Base-by-base conservation (phyloP, 2,329 filamentous ascomycete species). In the Lasiodiplodia hormozganensis region DNA sequence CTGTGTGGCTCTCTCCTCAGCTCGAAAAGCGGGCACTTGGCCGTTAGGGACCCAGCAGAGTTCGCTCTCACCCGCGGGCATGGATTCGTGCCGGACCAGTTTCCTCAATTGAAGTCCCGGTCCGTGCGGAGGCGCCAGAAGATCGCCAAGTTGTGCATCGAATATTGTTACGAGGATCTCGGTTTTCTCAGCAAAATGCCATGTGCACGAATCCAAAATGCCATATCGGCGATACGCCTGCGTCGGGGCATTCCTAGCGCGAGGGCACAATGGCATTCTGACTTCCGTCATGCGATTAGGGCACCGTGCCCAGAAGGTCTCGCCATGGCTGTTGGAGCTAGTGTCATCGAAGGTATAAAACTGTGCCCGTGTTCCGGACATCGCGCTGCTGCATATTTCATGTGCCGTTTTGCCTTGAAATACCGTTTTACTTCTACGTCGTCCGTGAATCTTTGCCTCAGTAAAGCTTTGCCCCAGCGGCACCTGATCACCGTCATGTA, bases 101-200 rank as follows among this genome's bases (percentile, higher is more conserved):
- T 21, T 49, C 60, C 47, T 16, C 21, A 47, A 47, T 14, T 23
- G 21, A 3, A 51, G 28, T 7, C 31, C 6, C 36, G 66, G 66
- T 11, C 66, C 47, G 56, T 68, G 66, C 65, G 40, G 11, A 43
- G 23, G 28, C 21, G 4, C 51, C 47, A 51, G 56, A 12, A 62
- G 66, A 68, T 68, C 66, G 56, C 36, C 47, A 62, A 62, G 66
- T 38, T 43, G 57, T 23, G 58, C 60, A 69, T 65, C 52, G 51
- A 52, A 69, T 3, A 25, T 65, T 65, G 58, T 38, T 69, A 51
- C 60, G 60, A 65, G 60, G 62, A 65, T 65, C 67, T 69, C 60
- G 65, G 12, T 69, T 69, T 69, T 60, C n/a, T 28, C 25, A 31
- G 23, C 52, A 65, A 52, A 69, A 65, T 56, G 38, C 58, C 60